These are phyloP conservation scores for Claviceps monticola DNA, from an alignment of 2,329 filamentous ascomycete genomes.

Conservation along the genomic window DNA sequence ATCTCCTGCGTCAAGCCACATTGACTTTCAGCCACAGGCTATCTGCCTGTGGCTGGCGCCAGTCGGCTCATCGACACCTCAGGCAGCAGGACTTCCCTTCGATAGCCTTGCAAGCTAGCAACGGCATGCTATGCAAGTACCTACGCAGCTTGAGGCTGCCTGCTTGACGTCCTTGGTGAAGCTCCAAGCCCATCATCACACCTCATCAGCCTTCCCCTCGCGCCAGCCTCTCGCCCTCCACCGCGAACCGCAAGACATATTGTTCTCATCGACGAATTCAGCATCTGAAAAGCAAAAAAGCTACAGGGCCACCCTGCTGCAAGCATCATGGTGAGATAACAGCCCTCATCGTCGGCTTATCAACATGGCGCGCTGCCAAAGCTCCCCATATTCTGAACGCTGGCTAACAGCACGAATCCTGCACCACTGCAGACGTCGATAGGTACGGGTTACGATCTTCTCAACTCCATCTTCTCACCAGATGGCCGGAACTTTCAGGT, in stretches of 20 bases:
- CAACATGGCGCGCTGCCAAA: not conserved
- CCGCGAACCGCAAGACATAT: not conserved
- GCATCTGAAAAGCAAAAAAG: not conserved
- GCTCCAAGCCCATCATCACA: conserved; percentile 13
- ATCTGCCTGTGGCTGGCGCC: not conserved
- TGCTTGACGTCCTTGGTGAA: conserved; percentile 10
- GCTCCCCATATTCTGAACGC: not conserved
- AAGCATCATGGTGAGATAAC: conserved; percentile 11
- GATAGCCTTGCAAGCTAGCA: not conserved
- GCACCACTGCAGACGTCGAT: conserved; percentile 70
- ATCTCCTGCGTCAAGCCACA: not conserved
- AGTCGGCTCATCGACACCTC: not conserved
- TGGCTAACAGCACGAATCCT: conserved; percentile 1
- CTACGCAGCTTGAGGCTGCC: conserved; percentile 5
- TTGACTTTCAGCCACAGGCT: not conserved
- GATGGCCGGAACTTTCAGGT: conserved; percentile 99
- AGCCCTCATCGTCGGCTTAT: not conserved
- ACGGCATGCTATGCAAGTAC: not conserved
- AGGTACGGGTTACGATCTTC: conserved; percentile 98
- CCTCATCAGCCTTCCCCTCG: not conserved
- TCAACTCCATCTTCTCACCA: conserved; percentile 98
- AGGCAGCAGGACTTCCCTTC: not conserved
- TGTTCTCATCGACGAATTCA: not conserved
- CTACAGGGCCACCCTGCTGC: conserved; percentile 1
- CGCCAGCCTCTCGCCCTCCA: not conserved